Percentiles rank a stretch among this genome's conserved stretches.
Evolutionary conservation across 441 rosid genomes (phyloP).

Genomic region (Erodium trifolium): DNA sequence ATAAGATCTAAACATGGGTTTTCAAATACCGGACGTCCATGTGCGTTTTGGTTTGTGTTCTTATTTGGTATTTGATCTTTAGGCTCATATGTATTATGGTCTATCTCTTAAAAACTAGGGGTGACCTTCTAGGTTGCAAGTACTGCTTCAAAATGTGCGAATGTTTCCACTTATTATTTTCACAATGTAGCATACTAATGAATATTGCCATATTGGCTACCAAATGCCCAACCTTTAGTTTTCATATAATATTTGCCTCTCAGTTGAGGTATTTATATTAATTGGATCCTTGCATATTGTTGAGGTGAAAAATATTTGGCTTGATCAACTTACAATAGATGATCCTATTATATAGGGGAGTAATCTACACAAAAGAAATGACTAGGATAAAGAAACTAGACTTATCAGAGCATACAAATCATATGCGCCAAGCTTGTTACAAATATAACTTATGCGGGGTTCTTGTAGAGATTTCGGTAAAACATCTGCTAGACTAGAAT

Average conservation of each 20-base stretch:
- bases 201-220: neutral
- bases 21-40: neutral
- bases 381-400: too few relatives aligned
- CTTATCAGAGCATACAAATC: too few relatives aligned
- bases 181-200: neutral
- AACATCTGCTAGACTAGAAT: too few relatives aligned
- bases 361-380: too few relatives aligned
- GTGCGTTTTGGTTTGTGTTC: neutral
- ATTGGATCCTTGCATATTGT: neutral
- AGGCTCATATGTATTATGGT: neutral
- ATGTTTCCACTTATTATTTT: neutral
- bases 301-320: too few relatives aligned
- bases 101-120: neutral
- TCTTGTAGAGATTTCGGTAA: too few relatives aligned
- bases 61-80: neutral
- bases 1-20: conserved; percentile 3
- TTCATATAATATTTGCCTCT: neutral
- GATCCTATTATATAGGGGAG: too few relatives aligned
- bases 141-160: neutral
- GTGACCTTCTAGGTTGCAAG: neutral
- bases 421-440: too few relatives aligned
- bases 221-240: conserved; percentile 5
- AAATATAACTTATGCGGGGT: too few relatives aligned
- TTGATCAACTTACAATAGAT: too few relatives aligned
- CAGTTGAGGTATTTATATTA: neutral